These are phyloP conservation scores for Pseudopyrenochaeta lycopersici DNA, from an alignment of 2,329 filamentous ascomycete species.

Conservation along the genomic window DNA sequence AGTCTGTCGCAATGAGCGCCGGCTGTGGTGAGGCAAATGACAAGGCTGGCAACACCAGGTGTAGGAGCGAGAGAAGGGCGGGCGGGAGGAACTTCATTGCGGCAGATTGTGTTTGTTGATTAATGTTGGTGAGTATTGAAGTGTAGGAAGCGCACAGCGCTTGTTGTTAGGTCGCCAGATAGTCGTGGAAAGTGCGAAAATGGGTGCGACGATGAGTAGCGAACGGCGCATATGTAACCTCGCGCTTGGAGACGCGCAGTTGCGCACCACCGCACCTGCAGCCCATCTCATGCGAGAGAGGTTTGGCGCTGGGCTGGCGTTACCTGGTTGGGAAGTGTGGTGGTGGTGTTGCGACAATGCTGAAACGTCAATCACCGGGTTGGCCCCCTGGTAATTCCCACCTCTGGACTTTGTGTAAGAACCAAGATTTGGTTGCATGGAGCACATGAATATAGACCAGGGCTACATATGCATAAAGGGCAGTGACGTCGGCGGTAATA, in stretches of 20 bases:
- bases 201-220: background rate
- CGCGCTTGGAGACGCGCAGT: background rate
- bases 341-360: conserved; percentile 35
- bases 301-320: conserved; percentile 20
- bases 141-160: conserved; percentile 8
- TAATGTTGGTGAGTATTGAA: background rate
- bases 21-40: conserved; percentile 34
- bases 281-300: conserved; percentile 20
- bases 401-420: background rate
- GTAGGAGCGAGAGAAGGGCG: conserved; percentile 29
- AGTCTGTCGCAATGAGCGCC: conserved; percentile 25
- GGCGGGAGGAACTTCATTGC: conserved; percentile 29
- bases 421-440: background rate
- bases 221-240: conserved; percentile 4
- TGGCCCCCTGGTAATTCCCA: background rate
- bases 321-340: conserved; percentile 24
- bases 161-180: background rate
- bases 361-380: conserved; percentile 32
- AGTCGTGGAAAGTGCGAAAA: background rate
- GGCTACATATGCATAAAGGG: background rate
- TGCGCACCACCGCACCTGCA: conserved; percentile 18
- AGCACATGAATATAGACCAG: background rate
- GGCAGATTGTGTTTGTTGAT: background rate
- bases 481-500: background rate
- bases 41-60: conserved; percentile 31